Conservation (phyloP, 345 rosid species). For the Sonneratia caseolaris region DNA sequence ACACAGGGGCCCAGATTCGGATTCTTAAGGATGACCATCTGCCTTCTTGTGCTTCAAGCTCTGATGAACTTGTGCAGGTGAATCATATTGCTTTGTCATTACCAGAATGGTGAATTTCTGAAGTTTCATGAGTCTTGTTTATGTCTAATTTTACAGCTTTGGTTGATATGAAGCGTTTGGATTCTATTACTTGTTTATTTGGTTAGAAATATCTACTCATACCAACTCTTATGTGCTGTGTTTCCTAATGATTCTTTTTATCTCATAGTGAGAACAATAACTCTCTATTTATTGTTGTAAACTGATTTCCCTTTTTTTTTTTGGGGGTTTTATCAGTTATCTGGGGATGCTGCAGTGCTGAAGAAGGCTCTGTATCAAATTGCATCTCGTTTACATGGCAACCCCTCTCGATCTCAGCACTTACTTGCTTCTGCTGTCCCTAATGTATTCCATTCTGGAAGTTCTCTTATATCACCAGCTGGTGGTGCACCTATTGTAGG, state of each 20-base stretch:
- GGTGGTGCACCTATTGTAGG: conserved; percentile 66
- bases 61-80: conserved; percentile 97
- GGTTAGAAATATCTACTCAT: neutral
- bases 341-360: conserved; percentile 73
- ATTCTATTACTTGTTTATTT: neutral
- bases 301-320: neutral
- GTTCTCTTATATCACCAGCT: conserved; percentile 51
- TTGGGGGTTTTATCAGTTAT: conserved; percentile 36
- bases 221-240: neutral
- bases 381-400: conserved; percentile 77
- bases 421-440: conserved; percentile 60
- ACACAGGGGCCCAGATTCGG: conserved; percentile 87
- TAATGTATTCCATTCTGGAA: conserved; percentile 38
- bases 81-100: neutral
- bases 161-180: conserved; percentile 3
- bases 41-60: conserved; percentile 71
- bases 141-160: neutral
- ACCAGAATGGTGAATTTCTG: neutral
- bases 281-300: neutral
- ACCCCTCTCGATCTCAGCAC: conserved; percentile 86
- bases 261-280: neutral
- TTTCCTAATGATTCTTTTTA: neutral
- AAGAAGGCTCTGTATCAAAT: conserved; percentile 74
- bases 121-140: neutral
- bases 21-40: conserved; percentile 80